Evolutionary conservation across 2,329 filamentous ascomycete genomes (phyloP).

Genomic region (Thelonectria rubi): DNA sequence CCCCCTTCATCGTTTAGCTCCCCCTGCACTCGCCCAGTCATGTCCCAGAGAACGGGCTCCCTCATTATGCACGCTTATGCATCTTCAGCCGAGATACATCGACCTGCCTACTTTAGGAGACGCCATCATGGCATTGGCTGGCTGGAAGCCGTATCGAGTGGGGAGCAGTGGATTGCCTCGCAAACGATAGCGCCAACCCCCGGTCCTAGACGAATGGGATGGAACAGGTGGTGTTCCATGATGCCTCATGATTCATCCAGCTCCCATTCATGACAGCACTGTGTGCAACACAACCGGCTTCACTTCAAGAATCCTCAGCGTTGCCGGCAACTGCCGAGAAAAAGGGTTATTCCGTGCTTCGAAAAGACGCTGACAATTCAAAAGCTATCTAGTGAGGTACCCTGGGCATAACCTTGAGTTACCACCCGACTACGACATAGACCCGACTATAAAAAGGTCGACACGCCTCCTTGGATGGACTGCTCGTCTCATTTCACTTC

Average conservation of each 20-base stretch:
- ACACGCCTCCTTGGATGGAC: too few species aligned
- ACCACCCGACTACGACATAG: background rate
- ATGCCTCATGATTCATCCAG: background rate
- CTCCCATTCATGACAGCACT: too few species aligned
- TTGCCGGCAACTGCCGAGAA: too few species aligned
- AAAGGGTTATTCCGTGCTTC: background rate
- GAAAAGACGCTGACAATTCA: background rate
- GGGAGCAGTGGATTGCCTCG: background rate
- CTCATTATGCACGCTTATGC: background rate
- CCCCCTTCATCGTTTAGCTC: background rate
- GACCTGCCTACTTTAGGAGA: background rate
- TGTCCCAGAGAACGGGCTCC: background rate
- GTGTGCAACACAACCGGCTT: too few species aligned
- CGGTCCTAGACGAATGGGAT: background rate
- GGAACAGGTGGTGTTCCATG: too few species aligned
- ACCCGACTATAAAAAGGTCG: too few species aligned
- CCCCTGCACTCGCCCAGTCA: background rate
- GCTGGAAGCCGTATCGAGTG: background rate
- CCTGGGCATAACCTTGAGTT: background rate
- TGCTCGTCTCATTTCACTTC: too few species aligned
- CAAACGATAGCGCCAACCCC: background rate
- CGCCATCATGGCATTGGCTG: slow-evolving; percentile 5
- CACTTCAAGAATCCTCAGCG: too few species aligned
- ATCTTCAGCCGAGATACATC: background rate
- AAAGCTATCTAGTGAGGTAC: background rate